phyloP scores from a whole-genome alignment of 2,329 filamentous ascomycete species.

The Huntiella savannae region DNA sequence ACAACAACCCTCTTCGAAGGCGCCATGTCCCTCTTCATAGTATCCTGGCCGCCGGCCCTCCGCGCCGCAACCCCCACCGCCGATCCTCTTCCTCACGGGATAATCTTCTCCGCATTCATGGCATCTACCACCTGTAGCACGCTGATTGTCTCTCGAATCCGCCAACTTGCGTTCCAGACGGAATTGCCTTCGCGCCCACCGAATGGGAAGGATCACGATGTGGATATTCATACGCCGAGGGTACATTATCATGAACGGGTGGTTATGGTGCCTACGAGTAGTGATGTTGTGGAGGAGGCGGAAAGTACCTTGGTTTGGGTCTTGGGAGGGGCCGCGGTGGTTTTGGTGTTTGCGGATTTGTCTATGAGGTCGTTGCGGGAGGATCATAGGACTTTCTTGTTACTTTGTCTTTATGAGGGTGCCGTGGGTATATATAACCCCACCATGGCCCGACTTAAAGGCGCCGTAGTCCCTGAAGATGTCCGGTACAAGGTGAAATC shows the following conservation, averaged over 20 bases:
- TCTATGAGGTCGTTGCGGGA: constrained; percentile 21
- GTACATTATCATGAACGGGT: neutral
- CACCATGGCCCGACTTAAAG: constrained; percentile 32
- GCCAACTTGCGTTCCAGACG: neutral
- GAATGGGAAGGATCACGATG: neutral
- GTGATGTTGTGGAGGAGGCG: neutral
- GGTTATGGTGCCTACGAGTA: neutral
- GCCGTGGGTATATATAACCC: constrained; percentile 38
- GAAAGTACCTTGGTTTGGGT: neutral
- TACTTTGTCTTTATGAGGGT: constrained; percentile 35
- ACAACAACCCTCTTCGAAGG: constrained; percentile 38
- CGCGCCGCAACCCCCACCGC: constrained; percentile 14
- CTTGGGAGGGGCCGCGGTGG: neutral
- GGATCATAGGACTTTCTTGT: constrained; percentile 28
- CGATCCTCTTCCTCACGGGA: constrained; percentile 24
- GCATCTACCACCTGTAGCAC: constrained; percentile 39
- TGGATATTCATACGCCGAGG: neutral
- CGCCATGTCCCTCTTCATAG: constrained; percentile 40
- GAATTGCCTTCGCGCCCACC: neutral
- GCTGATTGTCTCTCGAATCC: constrained; percentile 23
- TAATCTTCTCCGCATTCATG: constrained; percentile 41
- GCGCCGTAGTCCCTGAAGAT: constrained; percentile 31
- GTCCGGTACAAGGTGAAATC: constrained; percentile 34
- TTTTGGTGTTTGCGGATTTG: constrained; percentile 21
- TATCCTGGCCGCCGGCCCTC: constrained; percentile 37